A percentile compares a stretch with the other conserved stretches of the same genome.
Conservation (phyloP, 2,329 filamentous ascomycete species). For the Stenocarpella maydis region DNA sequence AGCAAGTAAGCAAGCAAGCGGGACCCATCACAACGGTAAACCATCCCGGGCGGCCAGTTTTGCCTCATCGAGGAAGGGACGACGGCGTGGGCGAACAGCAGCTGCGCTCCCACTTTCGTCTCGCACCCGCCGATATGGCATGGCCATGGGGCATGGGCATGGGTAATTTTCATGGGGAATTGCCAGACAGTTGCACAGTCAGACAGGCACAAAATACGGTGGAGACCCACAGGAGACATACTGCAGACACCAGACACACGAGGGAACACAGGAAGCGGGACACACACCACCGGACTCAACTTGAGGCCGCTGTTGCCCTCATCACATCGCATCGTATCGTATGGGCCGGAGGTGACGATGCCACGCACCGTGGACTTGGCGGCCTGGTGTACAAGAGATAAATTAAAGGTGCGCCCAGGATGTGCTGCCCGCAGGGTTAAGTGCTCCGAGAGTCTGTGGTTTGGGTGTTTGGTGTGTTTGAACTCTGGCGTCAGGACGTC, state of each 20-base stretch:
- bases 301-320: neutral
- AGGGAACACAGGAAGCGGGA: neutral
- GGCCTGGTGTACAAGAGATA: slow-evolving; percentile 29
- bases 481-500: neutral
- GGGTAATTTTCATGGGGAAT: no score
- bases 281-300: neutral
- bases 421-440: neutral
- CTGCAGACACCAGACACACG: no score
- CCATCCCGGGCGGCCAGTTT: slow-evolving; percentile 19
- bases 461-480: slow-evolving; percentile 4
- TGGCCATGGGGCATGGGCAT: no score
- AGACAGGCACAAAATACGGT: slow-evolving; percentile 1
- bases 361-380: slow-evolving; percentile 2
- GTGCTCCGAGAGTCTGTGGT: slow-evolving; percentile 7
- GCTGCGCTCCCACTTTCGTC: slow-evolving; percentile 2
- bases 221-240: neutral
- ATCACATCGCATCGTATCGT: neutral
- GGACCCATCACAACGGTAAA: slow-evolving; percentile 32
- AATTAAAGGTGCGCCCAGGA: slow-evolving; percentile 30
- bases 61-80: slow-evolving; percentile 19
- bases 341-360: neutral
- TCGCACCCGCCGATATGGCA: neutral
- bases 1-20: slow-evolving; percentile 8
- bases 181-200: neutral
- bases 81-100: neutral